A percentile compares a stretch with the other conserved stretches of the same genome.
Evolutionary conservation across 345 rosid genomes (phyloP).

Genomic region (Pugionium dolabratum): DNA sequence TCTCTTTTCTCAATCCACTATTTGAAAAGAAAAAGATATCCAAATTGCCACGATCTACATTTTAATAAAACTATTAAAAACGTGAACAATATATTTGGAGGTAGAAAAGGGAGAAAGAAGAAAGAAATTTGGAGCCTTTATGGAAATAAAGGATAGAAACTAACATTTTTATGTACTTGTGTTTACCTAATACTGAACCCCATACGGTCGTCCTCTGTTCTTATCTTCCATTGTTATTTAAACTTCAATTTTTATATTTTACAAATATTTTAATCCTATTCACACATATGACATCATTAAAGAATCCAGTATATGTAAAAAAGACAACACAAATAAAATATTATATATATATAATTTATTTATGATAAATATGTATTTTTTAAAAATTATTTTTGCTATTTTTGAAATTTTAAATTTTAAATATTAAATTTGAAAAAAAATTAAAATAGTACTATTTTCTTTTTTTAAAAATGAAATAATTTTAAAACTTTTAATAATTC

Average conservation of each 20-base stretch:
- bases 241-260: not conserved
- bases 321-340: no score
- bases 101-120: conserved; percentile 30
- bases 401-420: no score
- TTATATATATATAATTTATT: no score
- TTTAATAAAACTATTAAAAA: conserved; percentile 32
- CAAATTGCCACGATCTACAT: conserved; percentile 32
- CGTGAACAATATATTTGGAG: conserved; percentile 24
- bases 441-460: no score
- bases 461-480: no score
- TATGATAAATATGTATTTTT: no score
- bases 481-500: no score
- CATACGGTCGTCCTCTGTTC: conserved; percentile 21
- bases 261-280: conserved; percentile 3
- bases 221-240: conserved; percentile 22
- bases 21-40: conserved; percentile 15
- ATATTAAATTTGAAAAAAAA: no score
- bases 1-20: conserved; percentile 30
- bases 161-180: conserved; percentile 35
- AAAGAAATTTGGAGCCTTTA: conserved; percentile 37
- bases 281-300: conserved; percentile 26
- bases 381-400: no score
- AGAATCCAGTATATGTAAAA: conserved; percentile 20
- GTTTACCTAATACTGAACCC: conserved; percentile 38
- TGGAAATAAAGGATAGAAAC: conserved; percentile 35